These are phyloP conservation scores for Xylariaceae sp. DNA, from an alignment of 2,329 filamentous ascomycete genomes.

Conservation along the genomic window DNA sequence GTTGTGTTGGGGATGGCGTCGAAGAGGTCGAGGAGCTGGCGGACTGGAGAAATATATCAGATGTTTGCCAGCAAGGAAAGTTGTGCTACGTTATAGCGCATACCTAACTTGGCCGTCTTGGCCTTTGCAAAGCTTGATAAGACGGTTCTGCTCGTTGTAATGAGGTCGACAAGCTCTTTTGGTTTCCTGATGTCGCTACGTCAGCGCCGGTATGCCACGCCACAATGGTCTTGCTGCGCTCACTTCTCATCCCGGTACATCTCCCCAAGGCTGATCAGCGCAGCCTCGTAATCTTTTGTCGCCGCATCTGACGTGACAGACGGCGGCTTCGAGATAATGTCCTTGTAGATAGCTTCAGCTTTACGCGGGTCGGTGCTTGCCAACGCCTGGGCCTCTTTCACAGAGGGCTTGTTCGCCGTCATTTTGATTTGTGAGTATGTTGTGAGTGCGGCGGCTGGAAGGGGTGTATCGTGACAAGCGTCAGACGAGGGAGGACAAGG, in stretches of 20 bases:
- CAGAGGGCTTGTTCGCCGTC: constrained; percentile 33
- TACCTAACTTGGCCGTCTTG: constrained; percentile 97
- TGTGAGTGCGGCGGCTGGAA: background rate
- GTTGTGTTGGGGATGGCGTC: constrained; percentile 88
- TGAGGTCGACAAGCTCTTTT: constrained; percentile 81
- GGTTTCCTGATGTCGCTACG: constrained; percentile 53
- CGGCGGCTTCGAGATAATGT: constrained; percentile 80
- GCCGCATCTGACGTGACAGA: constrained; percentile 79
- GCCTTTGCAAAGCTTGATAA: constrained; percentile 97
- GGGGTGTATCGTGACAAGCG: background rate
- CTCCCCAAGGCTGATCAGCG: constrained; percentile 83
- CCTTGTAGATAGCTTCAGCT: constrained; percentile 84
- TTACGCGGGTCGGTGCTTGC: constrained; percentile 75
- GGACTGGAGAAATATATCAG: constrained; percentile 54
- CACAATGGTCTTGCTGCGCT: constrained; percentile 28
- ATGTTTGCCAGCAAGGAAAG: background rate
- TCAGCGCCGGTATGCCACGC: background rate
- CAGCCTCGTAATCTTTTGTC: constrained; percentile 85
- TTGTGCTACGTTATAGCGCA: constrained; percentile 23
- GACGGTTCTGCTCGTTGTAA: constrained; percentile 84
- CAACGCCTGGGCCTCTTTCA: constrained; percentile 85
- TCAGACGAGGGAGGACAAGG: background rate
- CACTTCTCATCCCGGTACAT: constrained; percentile 86
- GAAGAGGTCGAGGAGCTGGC: constrained; percentile 94
- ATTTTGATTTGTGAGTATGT: constrained; percentile 12